These are phyloP conservation scores for Solanum sejunctum DNA, from an alignment of 257 asterid genomes.

Conservation along the genomic window DNA sequence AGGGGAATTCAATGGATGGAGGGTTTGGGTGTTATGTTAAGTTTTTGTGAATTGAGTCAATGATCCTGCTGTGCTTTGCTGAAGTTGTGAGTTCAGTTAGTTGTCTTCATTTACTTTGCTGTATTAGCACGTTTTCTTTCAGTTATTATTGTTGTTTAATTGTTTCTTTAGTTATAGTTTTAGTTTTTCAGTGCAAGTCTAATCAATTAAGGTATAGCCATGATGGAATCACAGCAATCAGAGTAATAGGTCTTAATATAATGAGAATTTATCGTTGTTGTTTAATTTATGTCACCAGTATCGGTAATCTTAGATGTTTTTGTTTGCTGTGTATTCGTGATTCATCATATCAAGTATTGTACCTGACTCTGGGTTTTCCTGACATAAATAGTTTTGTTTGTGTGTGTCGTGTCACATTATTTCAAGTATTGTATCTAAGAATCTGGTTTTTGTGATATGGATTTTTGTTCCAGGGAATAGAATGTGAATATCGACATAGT, in stretches of 20 bases:
- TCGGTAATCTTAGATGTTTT: background rate
- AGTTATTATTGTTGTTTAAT: background rate
- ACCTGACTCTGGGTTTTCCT: background rate
- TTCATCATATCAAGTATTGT: background rate
- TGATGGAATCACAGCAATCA: background rate
- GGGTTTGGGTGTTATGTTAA: background rate
- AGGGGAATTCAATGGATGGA: background rate
- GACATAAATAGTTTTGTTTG: background rate
- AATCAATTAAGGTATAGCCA: background rate
- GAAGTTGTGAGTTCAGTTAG: background rate
- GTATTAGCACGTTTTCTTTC: background rate
- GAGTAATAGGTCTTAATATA: background rate
- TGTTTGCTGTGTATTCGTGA: background rate
- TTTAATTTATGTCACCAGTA: background rate
- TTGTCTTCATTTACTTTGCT: background rate
- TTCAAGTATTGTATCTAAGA: background rate
- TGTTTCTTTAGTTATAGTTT: background rate
- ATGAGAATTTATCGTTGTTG: background rate
- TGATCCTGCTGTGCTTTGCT: background rate
- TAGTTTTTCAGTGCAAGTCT: background rate
- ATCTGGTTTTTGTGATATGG: background rate
- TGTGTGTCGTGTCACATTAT: background rate
- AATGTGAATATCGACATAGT: slow-evolving; percentile 34
- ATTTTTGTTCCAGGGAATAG: slow-evolving; percentile 20
- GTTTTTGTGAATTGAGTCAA: background rate